Base-by-base conservation (phyloP, 2,329 filamentous ascomycete species). In the Penicillium concentricum region DNA sequence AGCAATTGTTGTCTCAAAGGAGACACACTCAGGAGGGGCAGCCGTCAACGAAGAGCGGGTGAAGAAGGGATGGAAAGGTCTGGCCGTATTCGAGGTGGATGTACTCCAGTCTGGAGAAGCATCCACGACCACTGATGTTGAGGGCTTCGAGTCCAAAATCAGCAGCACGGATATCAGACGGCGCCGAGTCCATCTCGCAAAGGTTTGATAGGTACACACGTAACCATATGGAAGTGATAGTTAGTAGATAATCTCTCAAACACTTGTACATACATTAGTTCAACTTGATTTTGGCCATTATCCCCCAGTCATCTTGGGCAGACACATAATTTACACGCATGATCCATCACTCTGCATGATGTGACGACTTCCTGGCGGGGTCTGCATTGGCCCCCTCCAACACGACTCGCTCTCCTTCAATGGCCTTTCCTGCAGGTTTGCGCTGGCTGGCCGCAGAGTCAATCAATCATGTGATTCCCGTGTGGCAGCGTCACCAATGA, bases 21-120 rank as follows among this genome's bases (percentile, higher is more conserved):
- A 99, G 78, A 97, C 94, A 16, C 84, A 90, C 51, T 82, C 86
- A 1, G 94, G 94, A 34, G 94, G 92, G 5, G 80, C 85, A 57
- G 90, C 90, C 0, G 91, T 99, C 63, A 99, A 99, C 70, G 82
- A 88, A n/a, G 90, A 88, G 72, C 84, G 94, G 43, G 77, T 69
- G 28, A 88, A 90, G 65, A 88, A 87, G 58, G 90, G 89, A 2
- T 97, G 91, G 92, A 78, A 80, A 35, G 74, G 79, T 24, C 79
- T 99, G 38, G 86, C 91, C 26, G 84, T 95, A 0, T 96, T 91
- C 67, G 92, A 96, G 71, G 91, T 97, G 28, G 90, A 94, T 67
- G 91, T 97, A 15, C 81, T 99, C 16, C 89, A 93, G 73, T 83
- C 86, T 3, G 80, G 83, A 38, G 84, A 85, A 51, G 30, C 30